Evolutionary conservation across 495 filamentous ascomycete genomes (phyloP).

Genomic region (Achaetomiella virescens): DNA sequence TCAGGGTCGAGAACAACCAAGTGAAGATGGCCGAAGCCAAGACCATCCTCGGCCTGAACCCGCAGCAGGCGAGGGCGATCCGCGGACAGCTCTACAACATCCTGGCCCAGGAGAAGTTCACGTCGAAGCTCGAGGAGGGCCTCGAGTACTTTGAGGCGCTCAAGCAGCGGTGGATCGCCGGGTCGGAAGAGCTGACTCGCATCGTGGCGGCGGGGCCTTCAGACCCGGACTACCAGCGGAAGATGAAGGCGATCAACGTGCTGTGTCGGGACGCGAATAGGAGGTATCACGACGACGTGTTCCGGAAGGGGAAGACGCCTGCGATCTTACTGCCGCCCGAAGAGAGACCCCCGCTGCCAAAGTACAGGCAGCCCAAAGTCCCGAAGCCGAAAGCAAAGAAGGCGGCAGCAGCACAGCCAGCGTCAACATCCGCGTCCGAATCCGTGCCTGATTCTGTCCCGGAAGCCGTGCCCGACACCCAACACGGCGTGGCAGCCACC

Average conservation of each 20-base stretch:
- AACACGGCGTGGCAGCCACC: neutral
- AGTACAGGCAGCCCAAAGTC: conserved; percentile 1
- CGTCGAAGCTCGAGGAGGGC: conserved; percentile 66
- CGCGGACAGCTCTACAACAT: conserved; percentile 61
- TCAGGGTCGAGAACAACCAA: conserved; percentile 55
- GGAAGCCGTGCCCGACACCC: neutral
- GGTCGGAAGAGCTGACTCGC: conserved; percentile 49
- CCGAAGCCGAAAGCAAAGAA: neutral
- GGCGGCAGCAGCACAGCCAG: neutral
- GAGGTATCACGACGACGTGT: conserved; percentile 56
- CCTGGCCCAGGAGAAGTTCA: conserved; percentile 62
- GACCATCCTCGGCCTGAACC: conserved; percentile 64
- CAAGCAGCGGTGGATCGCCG: conserved; percentile 60
- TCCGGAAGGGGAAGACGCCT: conserved; percentile 44
- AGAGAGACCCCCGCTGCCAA: conserved; percentile 4
- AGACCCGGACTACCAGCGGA: conserved; percentile 51
- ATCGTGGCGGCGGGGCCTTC: conserved; percentile 48
- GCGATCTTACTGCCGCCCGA: neutral
- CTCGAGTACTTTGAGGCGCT: conserved; percentile 65
- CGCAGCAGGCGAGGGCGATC: conserved; percentile 59
- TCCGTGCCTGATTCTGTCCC: too few species aligned
- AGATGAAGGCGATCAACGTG: conserved; percentile 60
- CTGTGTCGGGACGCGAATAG: conserved; percentile 71
- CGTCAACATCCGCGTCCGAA: neutral
- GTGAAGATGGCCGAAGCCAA: conserved; percentile 72